Evolutionary conservation across 768 basidiomycete species (phyloP).

Genomic region (Tylopilus cervinicoccineus): DNA sequence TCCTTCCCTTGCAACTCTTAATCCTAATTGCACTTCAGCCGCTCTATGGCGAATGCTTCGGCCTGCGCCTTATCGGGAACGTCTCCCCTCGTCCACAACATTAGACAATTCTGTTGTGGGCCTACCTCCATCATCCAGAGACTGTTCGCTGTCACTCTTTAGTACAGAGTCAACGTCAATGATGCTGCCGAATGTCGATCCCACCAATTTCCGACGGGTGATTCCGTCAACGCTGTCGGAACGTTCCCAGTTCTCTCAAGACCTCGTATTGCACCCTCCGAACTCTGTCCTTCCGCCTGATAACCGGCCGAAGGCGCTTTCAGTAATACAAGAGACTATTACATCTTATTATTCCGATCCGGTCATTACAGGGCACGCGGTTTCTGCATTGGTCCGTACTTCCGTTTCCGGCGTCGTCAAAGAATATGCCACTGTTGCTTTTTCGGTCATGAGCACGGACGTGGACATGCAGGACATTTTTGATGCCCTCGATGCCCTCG

Average conservation of each 20-base stretch:
- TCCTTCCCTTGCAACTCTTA: slow-evolving; percentile 12
- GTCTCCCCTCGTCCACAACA: slow-evolving; percentile 26
- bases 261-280: slow-evolving; percentile 35
- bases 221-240: slow-evolving; percentile 26
- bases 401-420: slow-evolving; percentile 49
- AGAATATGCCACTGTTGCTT: slow-evolving; percentile 40
- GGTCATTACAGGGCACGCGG: slow-evolving; percentile 10
- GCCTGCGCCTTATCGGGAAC: slow-evolving; percentile 39
- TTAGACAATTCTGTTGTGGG: slow-evolving; percentile 27
- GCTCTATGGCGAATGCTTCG: slow-evolving; percentile 42
- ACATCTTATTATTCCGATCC: slow-evolving; percentile 8
- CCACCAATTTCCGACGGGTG: slow-evolving; percentile 21
- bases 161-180: slow-evolving; percentile 41
- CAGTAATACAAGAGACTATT: slow-evolving; percentile 22
- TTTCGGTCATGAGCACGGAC: slow-evolving; percentile 46
- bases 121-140: slow-evolving; percentile 41
- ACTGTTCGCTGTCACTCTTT: slow-evolving; percentile 50
- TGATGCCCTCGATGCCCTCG: slow-evolving; percentile 56
- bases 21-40: slow-evolving; percentile 26
- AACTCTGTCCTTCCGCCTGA: slow-evolving; percentile 22
- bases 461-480: slow-evolving; percentile 56
- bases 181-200: slow-evolving; percentile 21
- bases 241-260: slow-evolving; percentile 28
- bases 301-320: slow-evolving; percentile 28
- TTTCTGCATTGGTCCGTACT: slow-evolving; percentile 33